Conservation (phyloP, 495 filamentous ascomycete genomes). For the Xylaria longipes region DNA sequence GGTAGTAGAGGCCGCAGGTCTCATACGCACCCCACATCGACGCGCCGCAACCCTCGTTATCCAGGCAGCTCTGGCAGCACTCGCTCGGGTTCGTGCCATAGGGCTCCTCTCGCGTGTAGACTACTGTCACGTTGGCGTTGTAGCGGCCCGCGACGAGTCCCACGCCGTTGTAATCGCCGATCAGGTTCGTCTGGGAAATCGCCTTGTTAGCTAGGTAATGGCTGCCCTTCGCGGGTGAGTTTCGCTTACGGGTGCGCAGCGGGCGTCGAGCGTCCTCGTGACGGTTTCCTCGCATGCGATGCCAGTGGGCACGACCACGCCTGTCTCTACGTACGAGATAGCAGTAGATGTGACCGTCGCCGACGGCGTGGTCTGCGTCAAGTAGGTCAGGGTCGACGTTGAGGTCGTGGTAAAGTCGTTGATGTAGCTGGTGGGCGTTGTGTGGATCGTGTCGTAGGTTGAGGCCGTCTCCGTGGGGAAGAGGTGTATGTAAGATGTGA, state of each 20-base stretch:
- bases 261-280: conserved; percentile 35
- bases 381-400: conserved; percentile 9
- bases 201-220: neutral
- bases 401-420: conserved; percentile 26
- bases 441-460: conserved; percentile 26
- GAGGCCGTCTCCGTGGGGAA: conserved; percentile 31
- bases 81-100: conserved; percentile 26
- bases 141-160: conserved; percentile 33
- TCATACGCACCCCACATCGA: conserved; percentile 64
- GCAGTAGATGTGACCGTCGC: conserved; percentile 27
- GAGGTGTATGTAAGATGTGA: conserved; percentile 28
- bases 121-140: conserved; percentile 31
- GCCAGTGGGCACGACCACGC: neutral
- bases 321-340: conserved; percentile 24
- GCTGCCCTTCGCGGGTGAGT: neutral
- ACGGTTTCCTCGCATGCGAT: conserved; percentile 23
- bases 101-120: conserved; percentile 29
- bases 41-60: conserved; percentile 62
- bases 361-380: conserved; percentile 21
- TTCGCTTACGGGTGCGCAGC: conserved; percentile 32
- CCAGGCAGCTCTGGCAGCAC: conserved; percentile 43
- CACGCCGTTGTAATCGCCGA: conserved; percentile 28
- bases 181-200: conserved; percentile 30
- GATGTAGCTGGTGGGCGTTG: conserved; percentile 29
- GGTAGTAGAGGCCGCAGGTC: conserved; percentile 41